Base-by-base conservation (phyloP, 148 eudicot species). In the Gaultheria prostrata region DNA sequence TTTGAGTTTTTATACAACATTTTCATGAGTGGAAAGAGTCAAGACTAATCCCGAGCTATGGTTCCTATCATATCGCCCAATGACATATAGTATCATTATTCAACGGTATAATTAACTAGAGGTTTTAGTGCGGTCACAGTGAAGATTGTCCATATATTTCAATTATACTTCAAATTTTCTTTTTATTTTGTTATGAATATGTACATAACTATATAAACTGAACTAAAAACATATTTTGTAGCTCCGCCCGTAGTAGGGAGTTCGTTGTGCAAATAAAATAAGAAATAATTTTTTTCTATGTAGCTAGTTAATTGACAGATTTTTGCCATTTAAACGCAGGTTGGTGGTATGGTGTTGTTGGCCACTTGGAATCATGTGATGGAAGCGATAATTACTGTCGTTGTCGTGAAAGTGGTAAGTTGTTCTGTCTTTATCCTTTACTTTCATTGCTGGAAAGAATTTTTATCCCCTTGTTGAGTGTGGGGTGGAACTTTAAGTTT, bases 331-430 rank as follows among this genome's bases (percentile, higher is more conserved):
- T 81, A 10, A 45, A 78, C 87, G 88, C 90, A 97, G 99, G 99
- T 76, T 97, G 99, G 99, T 94, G 99, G 99, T 97, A 97, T 88
- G 99, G 99, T 49, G 88, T 91, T 81, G 94, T 96, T 77, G 97
- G 99, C 57, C 99, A 96, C 91, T 89, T 93, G 85, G 99, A 94
- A 91, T 80, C 89, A 73, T 97, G 99, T 89, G 94, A 93, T 85
- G 91, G 98, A 69, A 91, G 89, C 80, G 80, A 86, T 73, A 86
- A 77, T 85, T 87, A 89, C 79, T 97, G 99, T 85, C 89, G 87
- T 32, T 97, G 99, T 54, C 67, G 4, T 18, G 50, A 54, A 53
- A 78, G 80, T 78, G 80, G 67, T 78, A 54, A 78, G 48, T 78
- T 32, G 45, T 54, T 18, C 78, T 33, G 59, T 83, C 18, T 72